Evolutionary conservation across 2,329 filamentous ascomycete species (phyloP), one percentile per base, ranked within the genome.

Genomic region (Phoma sp.): DNA sequence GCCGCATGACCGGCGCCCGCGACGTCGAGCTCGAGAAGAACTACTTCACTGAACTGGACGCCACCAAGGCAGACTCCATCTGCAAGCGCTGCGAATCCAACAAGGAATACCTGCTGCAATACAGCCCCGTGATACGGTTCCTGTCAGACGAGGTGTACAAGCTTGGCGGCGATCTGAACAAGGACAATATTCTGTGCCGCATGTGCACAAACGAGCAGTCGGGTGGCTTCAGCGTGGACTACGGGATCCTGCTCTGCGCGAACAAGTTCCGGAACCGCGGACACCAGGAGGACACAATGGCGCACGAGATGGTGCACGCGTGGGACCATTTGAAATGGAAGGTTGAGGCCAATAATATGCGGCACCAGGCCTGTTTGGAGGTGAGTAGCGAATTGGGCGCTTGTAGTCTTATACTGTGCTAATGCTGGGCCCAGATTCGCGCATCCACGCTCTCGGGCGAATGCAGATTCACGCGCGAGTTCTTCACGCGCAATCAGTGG

Each of bases 221-320:
- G 30, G 95, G 93, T 24, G 95, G 95, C 1, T 98, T 98, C 73
- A 88, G 89, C 72, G 87, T 92, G 1, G 83, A 89, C 45, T 89
- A 92, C 72, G 95, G 95, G 33, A 97, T 99, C 59, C 73, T 96
- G 69, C 82, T 99, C 22, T 99, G 95, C 77, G 91, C 95, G 46
- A 99, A 99, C 76, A 88, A 95, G 77, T 85, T 98, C 71, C 82
- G 88, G 55, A 87, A 91, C 70, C 80, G 86, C 52, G 87, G 87
- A 29, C 91, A 96, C 72, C 75, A 96, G 64, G 95, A 99, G 78
- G 95, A 99, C 74, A 96, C 93, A 9, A 80, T 99, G 69, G 88
- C 93, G 25, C 95, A 99, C 76, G 95, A 99, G 79, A 96, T 99
- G 91, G 89, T 99, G 47, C 95, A 99, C 75, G 93, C 93, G 1